Evolutionary conservation across 2,329 filamentous ascomycete species (phyloP), one percentile per base, ranked within the genome.

Genomic region (Capronia coronata): DNA sequence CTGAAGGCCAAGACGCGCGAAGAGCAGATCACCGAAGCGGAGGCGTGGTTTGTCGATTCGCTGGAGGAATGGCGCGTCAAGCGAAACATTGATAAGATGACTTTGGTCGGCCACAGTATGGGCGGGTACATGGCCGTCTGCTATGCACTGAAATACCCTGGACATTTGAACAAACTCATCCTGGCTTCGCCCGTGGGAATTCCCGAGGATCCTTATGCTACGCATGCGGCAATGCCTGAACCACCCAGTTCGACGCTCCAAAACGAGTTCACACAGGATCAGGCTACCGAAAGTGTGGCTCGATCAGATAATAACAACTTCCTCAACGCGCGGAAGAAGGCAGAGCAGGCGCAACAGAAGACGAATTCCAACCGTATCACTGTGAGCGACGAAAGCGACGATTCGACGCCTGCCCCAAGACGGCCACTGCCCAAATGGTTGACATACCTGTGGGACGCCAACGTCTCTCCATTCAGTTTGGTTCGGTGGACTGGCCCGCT

Each of bases 141-240:
- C 16, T 98, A 98, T 65, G 90, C 93, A 1, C 75, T 97, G 52
- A 98, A 98, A 67, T 98, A 98, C 63, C 93, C 93, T 0, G 91
- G 91, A 11, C 87, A 81, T 59, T 71, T 98, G 27, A 95, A 98
- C 71, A 98, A 98, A 71, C 79, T 98, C 55, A 94, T 98, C 56
- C 78, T 98, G 23, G 93, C 88, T 0, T 95, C 88, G 0, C 93
- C 93, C 0, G 93, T 96, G 16, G 93, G 93, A 16, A 86, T 98
- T 6, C 93, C 93, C 1, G 90, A 94, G 64, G 88, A 98, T 62
- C 93, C 93, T 0, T 91, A 91, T 62, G 93, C 91, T 3, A 82
- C 93, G 51, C 82, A 79, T 58, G 83, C 87, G 9, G 82, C 82
- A 1, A 80, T 96, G 73, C 87, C 90, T 1, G 86, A 91, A 44